Conservation (phyloP, 2,329 filamentous ascomycete genomes). For the Colletotrichum chrysophilum region DNA sequence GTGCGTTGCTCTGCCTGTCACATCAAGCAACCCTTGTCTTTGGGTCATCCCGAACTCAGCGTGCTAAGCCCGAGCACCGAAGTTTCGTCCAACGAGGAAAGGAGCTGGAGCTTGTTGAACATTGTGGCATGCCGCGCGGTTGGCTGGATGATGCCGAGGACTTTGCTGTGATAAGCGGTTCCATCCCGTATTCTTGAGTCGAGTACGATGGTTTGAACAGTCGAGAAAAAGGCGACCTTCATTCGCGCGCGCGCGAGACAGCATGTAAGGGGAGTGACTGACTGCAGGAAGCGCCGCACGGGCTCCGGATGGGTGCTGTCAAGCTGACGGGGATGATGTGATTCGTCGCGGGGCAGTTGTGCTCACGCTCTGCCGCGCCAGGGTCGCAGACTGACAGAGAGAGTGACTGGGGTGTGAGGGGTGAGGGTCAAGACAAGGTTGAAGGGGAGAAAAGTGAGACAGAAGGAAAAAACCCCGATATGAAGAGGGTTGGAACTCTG, state of each 20-base stretch:
- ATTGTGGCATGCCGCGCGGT: background rate
- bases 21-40: constrained; percentile 4
- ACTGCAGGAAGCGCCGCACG: constrained; percentile 7
- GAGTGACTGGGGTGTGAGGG: background rate
- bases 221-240: background rate
- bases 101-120: background rate
- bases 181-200: background rate
- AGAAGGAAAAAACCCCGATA: constrained; percentile 2
- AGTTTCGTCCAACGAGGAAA: background rate
- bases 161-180: background rate
- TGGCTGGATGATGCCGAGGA: background rate
- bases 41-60: background rate
- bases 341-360: background rate
- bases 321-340: background rate
- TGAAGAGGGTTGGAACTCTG: background rate
- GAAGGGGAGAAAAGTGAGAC: background rate
- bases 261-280: background rate
- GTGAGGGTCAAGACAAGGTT: background rate
- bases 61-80: background rate
- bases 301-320: constrained; percentile 7
- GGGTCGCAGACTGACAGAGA: constrained; percentile 11
- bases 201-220: background rate
- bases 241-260: background rate
- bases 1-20: background rate
- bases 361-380: constrained; percentile 1